Conservation (phyloP, 2,329 filamentous ascomycete genomes). For the Penicillium sp. region DNA sequence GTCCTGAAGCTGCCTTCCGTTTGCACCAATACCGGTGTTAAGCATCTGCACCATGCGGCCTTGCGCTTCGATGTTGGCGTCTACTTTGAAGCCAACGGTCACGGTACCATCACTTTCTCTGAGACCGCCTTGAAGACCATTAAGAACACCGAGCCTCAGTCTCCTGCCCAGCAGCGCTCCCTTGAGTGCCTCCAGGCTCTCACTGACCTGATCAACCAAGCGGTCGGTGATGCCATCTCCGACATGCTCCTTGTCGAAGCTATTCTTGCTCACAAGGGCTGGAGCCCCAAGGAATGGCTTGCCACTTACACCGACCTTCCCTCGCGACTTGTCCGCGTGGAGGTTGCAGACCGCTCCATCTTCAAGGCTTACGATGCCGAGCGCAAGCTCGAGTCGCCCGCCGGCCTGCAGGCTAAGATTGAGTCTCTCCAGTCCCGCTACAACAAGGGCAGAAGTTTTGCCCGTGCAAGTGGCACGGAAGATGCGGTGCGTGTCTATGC, state of each 20-base stretch:
- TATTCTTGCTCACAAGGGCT: constrained; percentile 88
- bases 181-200: constrained; percentile 75
- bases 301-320: constrained; percentile 87
- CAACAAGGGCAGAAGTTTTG: constrained; percentile 79
- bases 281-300: constrained; percentile 84
- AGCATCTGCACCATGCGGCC: constrained; percentile 95
- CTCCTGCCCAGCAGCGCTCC: constrained; percentile 81
- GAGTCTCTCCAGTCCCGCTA: constrained; percentile 84
- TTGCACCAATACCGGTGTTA: constrained; percentile 90
- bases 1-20: constrained; percentile 80
- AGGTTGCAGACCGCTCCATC: constrained; percentile 75
- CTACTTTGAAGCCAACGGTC: constrained; percentile 97
- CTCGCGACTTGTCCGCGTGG: constrained; percentile 86
- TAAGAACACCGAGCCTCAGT: constrained; percentile 70
- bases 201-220: constrained; percentile 92
- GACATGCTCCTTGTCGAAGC: constrained; percentile 94
- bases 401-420: constrained; percentile 73
- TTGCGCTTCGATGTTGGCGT: constrained; percentile 89
- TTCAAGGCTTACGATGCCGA: constrained; percentile 92
- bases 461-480: constrained; percentile 86
- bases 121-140: constrained; percentile 71
- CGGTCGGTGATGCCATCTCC: constrained; percentile 88
- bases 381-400: constrained; percentile 70
- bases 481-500: constrained; percentile 94
- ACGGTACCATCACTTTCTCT: constrained; percentile 93